These are phyloP conservation scores for Fraxinus excelsior DNA, from an alignment of 257 asterid species.

Conservation along the genomic window DNA sequence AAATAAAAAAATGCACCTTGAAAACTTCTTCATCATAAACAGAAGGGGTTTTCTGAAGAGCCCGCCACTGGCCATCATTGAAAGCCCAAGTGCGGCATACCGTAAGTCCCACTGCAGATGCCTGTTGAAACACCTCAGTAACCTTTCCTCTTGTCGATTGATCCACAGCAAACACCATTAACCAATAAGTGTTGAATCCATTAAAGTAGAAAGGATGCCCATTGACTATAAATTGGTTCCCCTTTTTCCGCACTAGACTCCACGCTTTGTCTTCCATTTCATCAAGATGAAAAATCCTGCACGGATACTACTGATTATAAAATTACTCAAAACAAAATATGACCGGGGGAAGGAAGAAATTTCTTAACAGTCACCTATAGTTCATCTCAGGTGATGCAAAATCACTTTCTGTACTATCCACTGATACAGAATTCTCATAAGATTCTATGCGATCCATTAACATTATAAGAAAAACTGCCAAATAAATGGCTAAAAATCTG, in stretches of 20 bases:
- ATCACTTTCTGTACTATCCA: background rate
- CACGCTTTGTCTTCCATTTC: constrained; percentile 46
- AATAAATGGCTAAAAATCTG: background rate
- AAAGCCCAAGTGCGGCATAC: constrained; percentile 98
- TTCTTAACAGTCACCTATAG: background rate
- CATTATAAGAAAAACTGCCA: background rate
- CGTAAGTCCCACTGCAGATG: constrained; percentile 72
- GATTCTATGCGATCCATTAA: background rate
- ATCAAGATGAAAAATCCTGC: constrained; percentile 17
- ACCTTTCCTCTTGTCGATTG: constrained; percentile 75
- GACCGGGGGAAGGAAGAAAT: background rate
- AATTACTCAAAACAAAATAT: background rate
- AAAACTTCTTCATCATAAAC: constrained; percentile 79
- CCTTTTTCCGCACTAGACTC: constrained; percentile 66
- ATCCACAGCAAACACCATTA: constrained; percentile 88
- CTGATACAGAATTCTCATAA: background rate
- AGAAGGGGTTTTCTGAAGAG: constrained; percentile 78
- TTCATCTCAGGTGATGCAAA: background rate
- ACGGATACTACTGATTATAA: background rate
- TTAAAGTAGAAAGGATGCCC: constrained; percentile 83
- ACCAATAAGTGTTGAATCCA: constrained; percentile 97
- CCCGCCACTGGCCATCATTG: constrained; percentile 95
- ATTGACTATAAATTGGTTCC: constrained; percentile 65
- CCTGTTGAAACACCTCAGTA: constrained; percentile 72
- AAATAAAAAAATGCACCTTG: constrained; percentile 43